Percentiles rank a stretch among this genome's conserved stretches.
Evolutionary conservation across 129 eudicot species (phyloP).

Genomic region (Rutidosis leptorrhynchoides): DNA sequence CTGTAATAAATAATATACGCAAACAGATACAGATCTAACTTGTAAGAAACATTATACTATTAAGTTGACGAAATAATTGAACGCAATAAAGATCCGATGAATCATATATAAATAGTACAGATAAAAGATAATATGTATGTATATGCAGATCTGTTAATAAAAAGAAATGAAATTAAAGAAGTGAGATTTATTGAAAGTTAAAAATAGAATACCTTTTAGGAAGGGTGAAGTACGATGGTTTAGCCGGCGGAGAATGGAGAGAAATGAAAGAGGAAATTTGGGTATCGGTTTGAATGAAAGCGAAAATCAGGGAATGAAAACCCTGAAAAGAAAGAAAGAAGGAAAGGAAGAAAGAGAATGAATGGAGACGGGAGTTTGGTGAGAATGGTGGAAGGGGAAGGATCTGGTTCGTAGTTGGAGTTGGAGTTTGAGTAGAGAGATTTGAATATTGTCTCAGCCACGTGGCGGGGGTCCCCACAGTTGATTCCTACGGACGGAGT

Average conservation of each 20-base stretch:
- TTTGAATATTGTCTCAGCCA: conserved; percentile 12
- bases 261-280: conserved; percentile 4
- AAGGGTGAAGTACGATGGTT: neutral
- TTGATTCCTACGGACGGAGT: no score
- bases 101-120: neutral
- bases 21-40: no score
- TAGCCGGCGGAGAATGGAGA: conserved; percentile 17
- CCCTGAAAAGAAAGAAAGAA: neutral
- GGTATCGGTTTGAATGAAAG: neutral
- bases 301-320: neutral
- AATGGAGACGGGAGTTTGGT: conserved; percentile 8
- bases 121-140: neutral
- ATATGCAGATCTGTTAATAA: neutral
- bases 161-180: neutral
- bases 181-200: neutral
- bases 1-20: no score
- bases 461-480: neutral
- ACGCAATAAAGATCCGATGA: neutral
- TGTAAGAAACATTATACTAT: no score
- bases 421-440: conserved; percentile 1
- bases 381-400: conserved; percentile 10
- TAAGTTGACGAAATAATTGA: neutral
- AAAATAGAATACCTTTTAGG: conserved; percentile 12
- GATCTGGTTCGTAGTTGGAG: conserved; percentile 16
- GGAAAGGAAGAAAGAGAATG: neutral